phyloP scores from a whole-genome alignment of 2,329 filamentous ascomycete species.

The Fonsecaea monophora region DNA sequence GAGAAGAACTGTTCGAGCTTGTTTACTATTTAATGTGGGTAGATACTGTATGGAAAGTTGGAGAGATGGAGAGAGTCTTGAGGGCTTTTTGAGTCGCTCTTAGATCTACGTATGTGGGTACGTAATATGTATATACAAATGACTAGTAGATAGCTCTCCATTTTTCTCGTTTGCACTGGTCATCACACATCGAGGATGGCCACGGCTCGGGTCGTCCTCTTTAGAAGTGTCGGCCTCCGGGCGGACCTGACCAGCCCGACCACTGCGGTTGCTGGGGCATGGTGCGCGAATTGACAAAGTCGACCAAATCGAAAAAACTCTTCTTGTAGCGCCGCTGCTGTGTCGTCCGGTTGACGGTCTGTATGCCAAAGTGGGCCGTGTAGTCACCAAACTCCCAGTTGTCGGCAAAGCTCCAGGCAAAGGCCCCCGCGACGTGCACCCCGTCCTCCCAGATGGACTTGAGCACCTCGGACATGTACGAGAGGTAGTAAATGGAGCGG shows the following conservation, averaged over 20 bases:
- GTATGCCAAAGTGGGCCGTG: constrained; percentile 61
- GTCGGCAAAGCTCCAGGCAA: constrained; percentile 59
- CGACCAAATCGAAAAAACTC: constrained; percentile 65
- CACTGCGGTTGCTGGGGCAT: neutral
- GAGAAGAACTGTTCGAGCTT: too few relatives aligned
- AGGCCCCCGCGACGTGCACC: constrained; percentile 61
- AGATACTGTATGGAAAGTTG: too few relatives aligned
- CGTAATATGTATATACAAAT: too few relatives aligned
- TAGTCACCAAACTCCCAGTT: constrained; percentile 58
- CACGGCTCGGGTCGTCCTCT: neutral
- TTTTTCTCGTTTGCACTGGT: too few relatives aligned
- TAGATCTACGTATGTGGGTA: too few relatives aligned
- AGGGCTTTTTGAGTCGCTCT: too few relatives aligned
- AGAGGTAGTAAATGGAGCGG: constrained; percentile 62
- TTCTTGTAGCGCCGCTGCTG: constrained; percentile 62
- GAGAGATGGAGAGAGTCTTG: too few relatives aligned
- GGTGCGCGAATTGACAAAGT: constrained; percentile 52
- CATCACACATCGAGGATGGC: too few relatives aligned
- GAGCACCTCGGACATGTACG: constrained; percentile 62
- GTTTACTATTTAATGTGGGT: too few relatives aligned
- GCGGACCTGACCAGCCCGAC: neutral
- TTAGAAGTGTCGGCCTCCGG: neutral
- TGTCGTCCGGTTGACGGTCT: constrained; percentile 62
- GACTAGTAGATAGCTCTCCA: too few relatives aligned
- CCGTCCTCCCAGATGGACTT: constrained; percentile 64